Base-by-base conservation (phyloP, 2,329 filamentous ascomycete genomes). In the Epichloe scottii region DNA sequence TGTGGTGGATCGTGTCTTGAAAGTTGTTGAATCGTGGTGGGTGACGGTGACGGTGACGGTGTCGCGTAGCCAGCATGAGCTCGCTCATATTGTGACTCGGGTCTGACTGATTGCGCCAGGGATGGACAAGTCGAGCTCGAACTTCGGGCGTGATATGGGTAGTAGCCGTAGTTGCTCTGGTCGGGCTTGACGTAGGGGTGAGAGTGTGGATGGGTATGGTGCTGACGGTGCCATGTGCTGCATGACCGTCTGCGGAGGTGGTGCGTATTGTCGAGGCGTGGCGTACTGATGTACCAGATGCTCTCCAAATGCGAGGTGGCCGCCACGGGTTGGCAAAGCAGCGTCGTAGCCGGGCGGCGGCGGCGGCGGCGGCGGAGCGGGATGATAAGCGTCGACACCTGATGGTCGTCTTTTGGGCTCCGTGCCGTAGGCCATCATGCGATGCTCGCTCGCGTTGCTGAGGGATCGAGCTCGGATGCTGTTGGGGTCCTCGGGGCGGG, bases 381-480 rank as follows among this genome's bases (percentile, higher is more conserved):
- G 51, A 19, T 60, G 58, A 48, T 72, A 71, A 40, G 71, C 69
- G 33, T 77, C 76, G 12, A 68, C 67, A n/a, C 62, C 69, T 17
- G 75, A 76, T 6, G 73, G 72, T 33, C 75, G 70, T 26, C 76
- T 70, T 38, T 68, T 64, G 7, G 66, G 59, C 30, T 72, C 72
- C 14, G 54, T 55, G 17, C 61, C 60, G 52, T 72, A 77, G 2
- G 68, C 69, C 17, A 64, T 69, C 17, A 65, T 59, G 11, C 70
- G 68, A 33, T 75, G 74, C 15, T 75, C 67, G 57, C 75, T 79
- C 46, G 77, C 76, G 58, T 78, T 80, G 61, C 81, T 84, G 35
- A 75, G 69, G 5, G 81, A 84, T 43, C 81, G 75, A 4, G 76
- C 76, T 19, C 79, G 78, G 50, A 64, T 54, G 46, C 56, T 57